These are phyloP conservation scores for Amylocarpus encephaloides DNA, from an alignment of 2,329 filamentous ascomycete genomes.

Conservation along the genomic window DNA sequence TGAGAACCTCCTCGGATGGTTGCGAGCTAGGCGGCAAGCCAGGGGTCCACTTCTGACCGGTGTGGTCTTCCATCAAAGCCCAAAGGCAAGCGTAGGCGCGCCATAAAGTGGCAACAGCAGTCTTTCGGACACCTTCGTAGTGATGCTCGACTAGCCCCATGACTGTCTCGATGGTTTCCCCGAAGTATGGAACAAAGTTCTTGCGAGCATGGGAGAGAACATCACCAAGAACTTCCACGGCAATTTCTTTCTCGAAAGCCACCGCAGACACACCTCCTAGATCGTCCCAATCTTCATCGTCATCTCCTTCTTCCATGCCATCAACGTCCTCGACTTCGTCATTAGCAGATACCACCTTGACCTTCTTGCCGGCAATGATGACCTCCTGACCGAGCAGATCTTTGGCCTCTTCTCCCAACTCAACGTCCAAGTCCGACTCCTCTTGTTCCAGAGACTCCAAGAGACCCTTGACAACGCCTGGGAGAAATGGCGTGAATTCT, in stretches of 20 bases:
- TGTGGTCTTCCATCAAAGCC: slow-evolving; percentile 74
- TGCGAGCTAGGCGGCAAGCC: slow-evolving; percentile 78
- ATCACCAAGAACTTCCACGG: slow-evolving; percentile 89
- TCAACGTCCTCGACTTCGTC: slow-evolving; percentile 56
- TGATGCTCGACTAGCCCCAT: slow-evolving; percentile 77
- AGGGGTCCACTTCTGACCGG: slow-evolving; percentile 77
- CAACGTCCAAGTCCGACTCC: slow-evolving; percentile 72
- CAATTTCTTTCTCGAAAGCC: slow-evolving; percentile 94
- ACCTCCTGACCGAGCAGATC: slow-evolving; percentile 72
- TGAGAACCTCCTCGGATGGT: slow-evolving; percentile 71
- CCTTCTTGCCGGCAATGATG: slow-evolving; percentile 73
- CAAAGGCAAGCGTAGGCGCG: slow-evolving; percentile 88
- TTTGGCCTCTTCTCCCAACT: slow-evolving; percentile 66
- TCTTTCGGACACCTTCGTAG: slow-evolving; percentile 91
- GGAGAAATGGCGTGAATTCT: slow-evolving; percentile 71
- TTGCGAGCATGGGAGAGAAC: slow-evolving; percentile 81
- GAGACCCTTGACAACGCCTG: slow-evolving; percentile 71
- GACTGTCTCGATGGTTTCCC: slow-evolving; percentile 79
- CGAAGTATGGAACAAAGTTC: slow-evolving; percentile 75
- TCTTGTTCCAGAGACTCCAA: slow-evolving; percentile 84
- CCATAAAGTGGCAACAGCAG: slow-evolving; percentile 85
- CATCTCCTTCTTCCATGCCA: slow-evolving; percentile 57
- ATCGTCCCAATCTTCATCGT: slow-evolving; percentile 80
- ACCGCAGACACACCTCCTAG: slow-evolving; percentile 80
- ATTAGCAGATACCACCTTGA: slow-evolving; percentile 66